phyloP scores from a whole-genome alignment of 768 basidiomycete species.

The Mycena leptocephala region DNA sequence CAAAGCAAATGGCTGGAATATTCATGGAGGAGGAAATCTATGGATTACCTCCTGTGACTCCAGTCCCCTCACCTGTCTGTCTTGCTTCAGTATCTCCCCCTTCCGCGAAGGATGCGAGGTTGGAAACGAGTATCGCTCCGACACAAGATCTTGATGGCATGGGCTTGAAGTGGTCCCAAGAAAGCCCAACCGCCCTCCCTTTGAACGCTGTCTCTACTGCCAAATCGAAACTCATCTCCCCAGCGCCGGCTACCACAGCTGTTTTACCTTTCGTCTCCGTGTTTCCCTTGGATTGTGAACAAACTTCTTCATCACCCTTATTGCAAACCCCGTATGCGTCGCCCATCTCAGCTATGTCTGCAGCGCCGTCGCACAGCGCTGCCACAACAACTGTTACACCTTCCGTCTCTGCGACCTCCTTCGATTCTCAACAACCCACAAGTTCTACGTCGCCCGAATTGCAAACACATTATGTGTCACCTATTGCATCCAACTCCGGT shows the following conservation, averaged over 20 bases:
- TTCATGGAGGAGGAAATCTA: not conserved
- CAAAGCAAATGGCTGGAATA: not conserved
- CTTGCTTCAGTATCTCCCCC: not conserved
- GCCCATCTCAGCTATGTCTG: not conserved
- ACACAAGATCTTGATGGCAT: no score
- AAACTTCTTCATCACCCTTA: not conserved
- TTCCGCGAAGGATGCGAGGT: not conserved
- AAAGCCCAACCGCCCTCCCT: no score
- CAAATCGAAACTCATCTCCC: not conserved
- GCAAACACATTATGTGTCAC: not conserved
- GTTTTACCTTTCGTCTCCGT: not conserved
- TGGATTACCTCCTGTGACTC: not conserved
- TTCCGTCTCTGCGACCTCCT: not conserved
- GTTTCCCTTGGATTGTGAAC: not conserved
- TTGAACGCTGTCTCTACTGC: not conserved
- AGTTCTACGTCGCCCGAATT: not conserved
- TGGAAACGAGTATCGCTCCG: not conserved
- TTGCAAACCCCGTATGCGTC: not conserved
- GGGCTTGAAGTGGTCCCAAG: no score
- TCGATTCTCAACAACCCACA: not conserved
- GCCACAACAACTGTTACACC: not conserved
- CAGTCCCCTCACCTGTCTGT: not conserved
- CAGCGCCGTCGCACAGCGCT: not conserved
- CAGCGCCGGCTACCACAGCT: not conserved
- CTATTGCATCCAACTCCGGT: not conserved